Base-by-base conservation (phyloP, 805 yeast genomes). In the Ogataea corticis region DNA sequence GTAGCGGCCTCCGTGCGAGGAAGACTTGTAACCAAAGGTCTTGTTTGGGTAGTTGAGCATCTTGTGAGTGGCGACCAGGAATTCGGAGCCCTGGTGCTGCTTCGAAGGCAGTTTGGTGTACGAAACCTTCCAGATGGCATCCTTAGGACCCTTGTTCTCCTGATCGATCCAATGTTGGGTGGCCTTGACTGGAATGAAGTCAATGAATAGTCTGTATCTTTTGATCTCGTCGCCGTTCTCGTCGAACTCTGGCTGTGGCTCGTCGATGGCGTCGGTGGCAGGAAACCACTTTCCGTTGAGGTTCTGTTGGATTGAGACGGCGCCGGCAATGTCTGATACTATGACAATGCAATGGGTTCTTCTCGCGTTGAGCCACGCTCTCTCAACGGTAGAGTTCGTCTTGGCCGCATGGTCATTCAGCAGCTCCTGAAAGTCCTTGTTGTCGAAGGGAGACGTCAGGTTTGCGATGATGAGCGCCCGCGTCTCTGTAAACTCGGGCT, bases 401-500 rank as follows among this genome's bases (percentile, higher is more conserved):
- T 48, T 50, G 17, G 59, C 45, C 3, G 71, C 67, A 38, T 67
- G 56, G 13, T 55, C 58, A 35, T 62, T 63, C 43, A 74, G 47
- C 47, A 67, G 48, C 17, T 58, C 59, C 50, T 72, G 75, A 46
- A 74, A 69, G 42, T 61, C 63, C 15, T 54, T 56, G 32, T 71
- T 71, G 46, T 69, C 68, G 38, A 72, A 57, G 11, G 73, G 72
- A 3, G 65, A 53, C 13, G 71, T 59, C 38, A 74, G 58, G 50
- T 73, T 74, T 12, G 71, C 78, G n/a, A 73, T 62, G 44, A 73
- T 65, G 31, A 74, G 52, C 0, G 77, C 76, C 39, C 78, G 57
- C 4, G 78, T 73, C 41, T 62, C 61, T 31, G 61, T 66, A 54
- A 63, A 73, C 21, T 53, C 46, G 3, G 76, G 63, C 14, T 54